phyloP scores from a whole-genome alignment of 495 filamentous ascomycete species.

The Podospora bellae-mahoneyi region DNA sequence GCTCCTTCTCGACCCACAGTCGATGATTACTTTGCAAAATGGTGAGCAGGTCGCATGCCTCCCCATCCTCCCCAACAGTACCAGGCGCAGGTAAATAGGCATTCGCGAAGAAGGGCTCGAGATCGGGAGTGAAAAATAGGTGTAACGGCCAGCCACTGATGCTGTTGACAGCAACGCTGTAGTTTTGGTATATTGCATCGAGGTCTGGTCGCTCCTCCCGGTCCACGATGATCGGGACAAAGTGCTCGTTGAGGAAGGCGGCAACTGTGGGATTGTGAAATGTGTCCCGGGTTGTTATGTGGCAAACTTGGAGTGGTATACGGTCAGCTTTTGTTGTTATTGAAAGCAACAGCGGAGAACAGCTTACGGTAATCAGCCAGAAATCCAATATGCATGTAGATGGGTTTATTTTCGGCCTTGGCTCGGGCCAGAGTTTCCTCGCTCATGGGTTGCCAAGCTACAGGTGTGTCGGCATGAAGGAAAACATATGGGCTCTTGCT shows the following conservation, averaged over 20 bases:
- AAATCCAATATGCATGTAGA: conserved; percentile 96
- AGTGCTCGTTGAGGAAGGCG: conserved; percentile 74
- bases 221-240: conserved; percentile 91
- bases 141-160: conserved; percentile 96
- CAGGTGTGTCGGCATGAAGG: conserved; percentile 75
- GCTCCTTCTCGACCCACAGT: conserved; percentile 82
- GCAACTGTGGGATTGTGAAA: conserved; percentile 83
- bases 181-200: conserved; percentile 98
- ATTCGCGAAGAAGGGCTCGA: conserved; percentile 92
- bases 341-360: background rate
- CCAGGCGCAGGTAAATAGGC: conserved; percentile 92
- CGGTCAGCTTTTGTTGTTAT: conserved; percentile 13
- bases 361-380: conserved; percentile 86
- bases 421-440: conserved; percentile 73
- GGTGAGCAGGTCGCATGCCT: conserved; percentile 69
- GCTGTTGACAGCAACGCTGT: conserved; percentile 88
- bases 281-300: conserved; percentile 91
- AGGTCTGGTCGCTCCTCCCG: conserved; percentile 93
- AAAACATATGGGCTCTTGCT: conserved; percentile 84
- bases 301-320: conserved; percentile 64
- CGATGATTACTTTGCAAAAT: conserved; percentile 77
- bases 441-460: conserved; percentile 91
- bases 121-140: conserved; percentile 88
- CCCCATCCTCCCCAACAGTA: conserved; percentile 45
- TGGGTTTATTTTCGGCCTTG: conserved; percentile 71